Conservation (phyloP, 169 alveolate genomes). For the Plasmodium fragile region DNA sequence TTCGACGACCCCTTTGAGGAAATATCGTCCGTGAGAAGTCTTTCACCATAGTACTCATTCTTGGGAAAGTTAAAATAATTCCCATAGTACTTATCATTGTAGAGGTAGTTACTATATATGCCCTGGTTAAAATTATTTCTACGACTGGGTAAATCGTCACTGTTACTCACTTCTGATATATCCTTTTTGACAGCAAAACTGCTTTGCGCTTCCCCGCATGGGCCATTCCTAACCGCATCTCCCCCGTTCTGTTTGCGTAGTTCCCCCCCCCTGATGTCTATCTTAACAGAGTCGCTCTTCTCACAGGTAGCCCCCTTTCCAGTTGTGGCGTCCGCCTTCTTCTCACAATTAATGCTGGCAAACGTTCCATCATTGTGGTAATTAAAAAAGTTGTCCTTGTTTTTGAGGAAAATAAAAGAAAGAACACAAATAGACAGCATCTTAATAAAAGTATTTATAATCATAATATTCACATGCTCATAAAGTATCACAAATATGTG, state of each 20-base stretch:
- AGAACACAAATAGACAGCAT: constrained; percentile 64
- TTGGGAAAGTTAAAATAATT: not conserved
- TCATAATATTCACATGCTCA: constrained; percentile 70
- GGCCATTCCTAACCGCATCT: not conserved
- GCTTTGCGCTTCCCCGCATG: not conserved
- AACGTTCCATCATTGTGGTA: not conserved
- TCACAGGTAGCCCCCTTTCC: not conserved
- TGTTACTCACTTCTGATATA: not conserved
- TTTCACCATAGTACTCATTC: not conserved
- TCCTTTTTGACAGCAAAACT: not conserved
- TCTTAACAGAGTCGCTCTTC: not conserved
- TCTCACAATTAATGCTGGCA: not conserved
- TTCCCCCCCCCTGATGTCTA: not conserved
- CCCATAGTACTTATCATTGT: constrained; percentile 9
- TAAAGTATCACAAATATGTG: constrained; percentile 47
- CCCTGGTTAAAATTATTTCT: not conserved
- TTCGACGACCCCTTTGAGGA: not conserved
- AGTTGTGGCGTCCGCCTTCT: not conserved
- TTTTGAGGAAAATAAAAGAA: constrained; percentile 62
- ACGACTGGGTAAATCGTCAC: not conserved
- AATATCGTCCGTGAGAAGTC: not conserved
- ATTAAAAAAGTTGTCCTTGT: constrained; percentile 56
- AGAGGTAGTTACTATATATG: not conserved
- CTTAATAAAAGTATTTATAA: constrained; percentile 69
- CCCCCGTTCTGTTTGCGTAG: not conserved